Conservation (phyloP, 352 stramenopile genomes). For the Phytophthora pistaciae region DNA sequence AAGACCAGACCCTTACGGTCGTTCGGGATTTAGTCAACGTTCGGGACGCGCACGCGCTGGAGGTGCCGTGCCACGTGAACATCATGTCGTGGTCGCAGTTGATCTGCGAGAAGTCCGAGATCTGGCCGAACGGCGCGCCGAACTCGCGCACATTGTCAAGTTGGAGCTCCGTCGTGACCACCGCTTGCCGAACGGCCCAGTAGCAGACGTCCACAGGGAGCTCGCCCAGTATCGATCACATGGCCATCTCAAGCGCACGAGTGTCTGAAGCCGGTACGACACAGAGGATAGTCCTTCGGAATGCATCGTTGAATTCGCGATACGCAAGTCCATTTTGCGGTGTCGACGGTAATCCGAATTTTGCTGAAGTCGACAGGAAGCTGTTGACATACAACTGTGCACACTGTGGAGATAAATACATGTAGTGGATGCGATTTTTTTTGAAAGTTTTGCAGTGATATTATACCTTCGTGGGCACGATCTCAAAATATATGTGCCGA, state of each 20-base stretch:
- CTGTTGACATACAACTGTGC: too few species aligned
- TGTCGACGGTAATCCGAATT: too few species aligned
- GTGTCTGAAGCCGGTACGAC: too few species aligned
- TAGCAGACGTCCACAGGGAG: constrained; percentile 95
- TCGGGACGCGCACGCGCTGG: constrained; percentile 96
- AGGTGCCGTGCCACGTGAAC: constrained; percentile 99
- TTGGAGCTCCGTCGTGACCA: constrained; percentile 97
- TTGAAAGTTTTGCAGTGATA: too few species aligned
- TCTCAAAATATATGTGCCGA: too few species aligned
- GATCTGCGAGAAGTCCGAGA: constrained; percentile 95
- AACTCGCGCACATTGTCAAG: constrained; percentile 95
- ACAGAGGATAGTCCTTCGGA: constrained; percentile 95
- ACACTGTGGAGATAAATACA: too few species aligned
- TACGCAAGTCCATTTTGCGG: too few species aligned
- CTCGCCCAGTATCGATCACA: constrained; percentile 98
- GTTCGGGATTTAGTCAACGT: constrained; percentile 96
- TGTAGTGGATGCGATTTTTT: too few species aligned
- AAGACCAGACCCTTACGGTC: constrained; percentile 96
- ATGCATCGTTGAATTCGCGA: constrained; percentile 38
- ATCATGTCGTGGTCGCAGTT: constrained; percentile 97
- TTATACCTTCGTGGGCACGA: too few species aligned
- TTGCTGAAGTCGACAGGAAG: too few species aligned
- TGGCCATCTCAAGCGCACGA: too few species aligned
- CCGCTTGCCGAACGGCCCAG: constrained; percentile 97
- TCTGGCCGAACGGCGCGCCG: constrained; percentile 95